Conservation (phyloP, 1,284 basidiomycete genomes). For the Malassezia globosa region DNA sequence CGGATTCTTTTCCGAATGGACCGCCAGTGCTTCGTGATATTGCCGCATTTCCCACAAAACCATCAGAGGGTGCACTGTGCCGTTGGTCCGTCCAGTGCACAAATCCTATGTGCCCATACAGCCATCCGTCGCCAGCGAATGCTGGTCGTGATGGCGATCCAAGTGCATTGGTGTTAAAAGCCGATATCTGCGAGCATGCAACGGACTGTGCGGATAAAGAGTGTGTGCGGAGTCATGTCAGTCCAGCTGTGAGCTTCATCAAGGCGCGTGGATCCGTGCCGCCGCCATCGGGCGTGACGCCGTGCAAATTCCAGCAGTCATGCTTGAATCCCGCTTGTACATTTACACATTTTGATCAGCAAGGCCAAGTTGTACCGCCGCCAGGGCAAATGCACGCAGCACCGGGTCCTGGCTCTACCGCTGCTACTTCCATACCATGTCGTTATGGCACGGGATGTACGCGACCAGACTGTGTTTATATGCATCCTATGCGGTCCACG, state of each 20-base stretch:
- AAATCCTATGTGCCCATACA: conserved; percentile 37
- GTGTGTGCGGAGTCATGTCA: conserved; percentile 37
- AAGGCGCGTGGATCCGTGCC: conserved; percentile 3
- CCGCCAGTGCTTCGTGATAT: neutral
- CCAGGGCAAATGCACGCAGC: neutral
- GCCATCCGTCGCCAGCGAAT: conserved; percentile 36
- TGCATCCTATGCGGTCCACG: too few relatives aligned
- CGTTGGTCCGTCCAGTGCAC: conserved; percentile 37
- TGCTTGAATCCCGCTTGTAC: conserved; percentile 22
- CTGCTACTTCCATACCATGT: conserved; percentile 1
- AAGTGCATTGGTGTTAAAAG: conserved; percentile 33
- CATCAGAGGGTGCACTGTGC: conserved; percentile 29
- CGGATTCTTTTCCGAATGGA: too few relatives aligned
- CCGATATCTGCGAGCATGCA: conserved; percentile 31
- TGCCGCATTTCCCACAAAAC: conserved; percentile 24
- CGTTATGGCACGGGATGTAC: conserved; percentile 13
- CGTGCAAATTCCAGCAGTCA: conserved; percentile 19
- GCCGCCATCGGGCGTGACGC: neutral
- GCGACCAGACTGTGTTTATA: conserved; percentile 7
- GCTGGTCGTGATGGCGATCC: conserved; percentile 23
- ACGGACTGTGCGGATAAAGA: conserved; percentile 31
- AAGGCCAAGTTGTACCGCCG: conserved; percentile 11
- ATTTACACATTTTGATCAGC: conserved; percentile 19
- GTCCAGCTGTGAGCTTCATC: conserved; percentile 29
- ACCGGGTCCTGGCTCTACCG: too few relatives aligned